Evolutionary conservation across 2,329 filamentous ascomycete species (phyloP), one percentile per base, ranked within the genome.

Genomic region (Eurotiales sp.): DNA sequence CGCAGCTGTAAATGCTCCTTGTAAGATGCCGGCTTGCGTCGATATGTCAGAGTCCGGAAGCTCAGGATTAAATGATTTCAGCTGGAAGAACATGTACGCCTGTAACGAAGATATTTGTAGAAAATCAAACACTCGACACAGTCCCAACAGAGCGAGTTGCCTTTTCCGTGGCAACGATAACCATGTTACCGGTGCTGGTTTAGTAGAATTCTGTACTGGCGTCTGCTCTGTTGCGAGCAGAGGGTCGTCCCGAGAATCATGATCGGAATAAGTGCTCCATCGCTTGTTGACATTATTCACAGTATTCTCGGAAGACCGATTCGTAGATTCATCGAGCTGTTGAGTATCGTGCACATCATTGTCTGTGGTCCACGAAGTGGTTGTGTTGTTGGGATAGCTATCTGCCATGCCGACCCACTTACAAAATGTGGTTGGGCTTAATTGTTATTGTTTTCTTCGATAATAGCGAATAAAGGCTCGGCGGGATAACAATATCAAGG

Each of bases 81-180:
- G 79, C 66, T 91, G 88, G 65, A 91, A 93, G 71, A 88, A 93
- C 78, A 92, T 86, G 69, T 92, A 92, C 0, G 86, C 80, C 54
- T 71, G 69, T 49, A 71, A 51, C 14, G 68, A 69, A 50, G 68
- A 66, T 29, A 71, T 63, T 54, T 72, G 68, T 12, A 72, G 54
- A 51, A 72, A 71, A 48, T 72, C 69, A 46, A 71, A 70, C 37
- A 72, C 69, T 2, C 68, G 68, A 53, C 69, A 70, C 3, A 71
- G 61, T 21, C 66, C 67, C 10, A 72, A 57, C 19, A 71, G 51
- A 2, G 56, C 61, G 41, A 71, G 60, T 61, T 72, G 69, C 22
- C 64, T 60, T 57, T 72, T 72, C 25, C 57, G 60, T 27, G 69
- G 69, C 15, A 72, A 60, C 3, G 66, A 66, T 65, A 70, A 67